phyloP scores from a whole-genome alignment of 2,329 filamentous ascomycete genomes.

The Elsinoe necatrix region DNA sequence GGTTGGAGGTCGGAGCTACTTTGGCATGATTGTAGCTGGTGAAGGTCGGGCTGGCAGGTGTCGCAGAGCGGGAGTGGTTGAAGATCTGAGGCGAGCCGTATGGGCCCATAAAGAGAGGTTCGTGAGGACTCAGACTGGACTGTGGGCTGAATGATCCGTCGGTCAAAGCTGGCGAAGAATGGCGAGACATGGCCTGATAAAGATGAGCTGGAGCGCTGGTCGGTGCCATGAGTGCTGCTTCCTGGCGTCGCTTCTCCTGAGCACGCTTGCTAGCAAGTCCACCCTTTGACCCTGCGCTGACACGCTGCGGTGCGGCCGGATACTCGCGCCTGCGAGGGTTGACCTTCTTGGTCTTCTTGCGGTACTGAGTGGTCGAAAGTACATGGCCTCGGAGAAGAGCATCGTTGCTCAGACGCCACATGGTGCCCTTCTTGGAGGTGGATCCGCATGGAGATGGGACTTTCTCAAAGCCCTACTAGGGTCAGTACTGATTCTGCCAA shows the following conservation, averaged over 20 bases:
- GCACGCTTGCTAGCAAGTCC: constrained; percentile 12
- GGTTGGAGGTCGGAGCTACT: neutral
- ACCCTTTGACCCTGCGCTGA: constrained; percentile 18
- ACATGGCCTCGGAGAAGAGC: constrained; percentile 63
- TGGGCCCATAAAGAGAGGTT: neutral
- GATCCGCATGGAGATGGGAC: constrained; percentile 35
- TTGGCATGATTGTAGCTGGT: neutral
- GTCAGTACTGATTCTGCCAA: constrained; percentile 15
- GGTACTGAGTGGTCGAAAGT: constrained; percentile 66
- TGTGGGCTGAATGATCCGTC: neutral
- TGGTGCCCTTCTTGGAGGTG: constrained; percentile 55
- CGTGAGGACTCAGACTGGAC: neutral
- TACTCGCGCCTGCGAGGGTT: constrained; percentile 13
- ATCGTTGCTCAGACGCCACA: constrained; percentile 69
- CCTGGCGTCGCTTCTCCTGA: constrained; percentile 7
- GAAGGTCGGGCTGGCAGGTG: neutral
- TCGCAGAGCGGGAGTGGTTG: neutral
- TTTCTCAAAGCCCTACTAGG: constrained; percentile 47
- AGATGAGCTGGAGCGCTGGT: constrained; percentile 1
- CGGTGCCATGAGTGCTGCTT: neutral
- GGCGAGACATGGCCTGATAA: neutral
- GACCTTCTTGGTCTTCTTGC: constrained; percentile 33
- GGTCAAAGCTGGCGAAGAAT: neutral
- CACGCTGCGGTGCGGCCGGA: constrained; percentile 15
- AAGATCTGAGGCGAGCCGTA: constrained; percentile 3